Base-by-base conservation (phyloP, 2,329 filamentous ascomycete species). In the Mariannaea elegans region DNA sequence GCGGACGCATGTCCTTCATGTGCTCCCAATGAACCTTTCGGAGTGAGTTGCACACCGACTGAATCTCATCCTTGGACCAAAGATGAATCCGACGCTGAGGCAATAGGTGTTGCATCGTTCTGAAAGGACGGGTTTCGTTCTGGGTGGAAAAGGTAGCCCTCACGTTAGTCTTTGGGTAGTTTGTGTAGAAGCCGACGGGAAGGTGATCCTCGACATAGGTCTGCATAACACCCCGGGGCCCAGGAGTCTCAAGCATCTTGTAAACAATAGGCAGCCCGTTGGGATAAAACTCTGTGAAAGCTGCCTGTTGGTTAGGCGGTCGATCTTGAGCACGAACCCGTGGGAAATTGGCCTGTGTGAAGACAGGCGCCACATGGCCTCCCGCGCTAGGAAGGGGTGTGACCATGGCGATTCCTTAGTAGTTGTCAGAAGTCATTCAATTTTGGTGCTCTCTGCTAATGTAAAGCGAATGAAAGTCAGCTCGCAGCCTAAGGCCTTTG, bases 71-170 rank as follows among this genome's bases (percentile, higher is more conserved):
- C 9, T 68, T 73, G 21, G 67, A 68, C 81, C 80, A 82, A 7
- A 80, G 73, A 27, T 75, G 68, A 24, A 74, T 47, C 0, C 66
- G 68, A 47, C 73, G 75, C 18, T 61, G 45, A 2, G 65, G 70
- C 29, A 72, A 60, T 21, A 74, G 70, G 38, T 71, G 72, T 13
- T 57, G 48, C 60, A 77, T 63, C 3, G 27, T 41, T 7, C 74
- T 75, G 34, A 78, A 77, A 0, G 62, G 48, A 0, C 60, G 65
- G 14, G 64, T 47, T 29, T 76, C 75, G 18, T 71, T 57, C 1
- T 47, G 39, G 10, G 79, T 81, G 3, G 80, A 82, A 66, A 82
- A 79, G 31, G 76, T 64, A 9, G 77, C 79, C 9, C 42, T 65
- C 5, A 74, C 72, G 4, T 70, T 58, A 2, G 51, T 13, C 0